These are phyloP conservation scores for Thalassiosira livingstoniorum DNA, from an alignment of 352 stramenopile genomes.

Conservation along the genomic window DNA sequence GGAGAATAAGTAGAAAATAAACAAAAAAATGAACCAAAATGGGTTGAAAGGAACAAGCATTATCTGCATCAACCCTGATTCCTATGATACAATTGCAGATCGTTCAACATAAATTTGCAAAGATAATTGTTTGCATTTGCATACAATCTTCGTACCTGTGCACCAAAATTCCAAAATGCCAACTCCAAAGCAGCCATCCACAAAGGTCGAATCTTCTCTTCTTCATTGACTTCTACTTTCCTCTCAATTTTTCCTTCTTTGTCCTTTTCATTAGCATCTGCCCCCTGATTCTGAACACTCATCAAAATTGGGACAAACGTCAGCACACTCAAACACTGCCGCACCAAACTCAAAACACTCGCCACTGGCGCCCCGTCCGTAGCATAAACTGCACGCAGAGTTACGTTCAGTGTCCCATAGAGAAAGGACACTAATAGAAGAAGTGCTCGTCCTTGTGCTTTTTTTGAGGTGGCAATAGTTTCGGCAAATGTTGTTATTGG, in stretches of 20 bases:
- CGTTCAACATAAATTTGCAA: too few species aligned
- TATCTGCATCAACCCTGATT: too few species aligned
- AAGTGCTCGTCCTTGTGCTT: slow-evolving; percentile 37
- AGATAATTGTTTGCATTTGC: too few species aligned
- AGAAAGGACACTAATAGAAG: slow-evolving; percentile 60
- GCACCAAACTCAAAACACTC: slow-evolving; percentile 46
- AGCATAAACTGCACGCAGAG: slow-evolving; percentile 56
- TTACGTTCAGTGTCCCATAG: slow-evolving; percentile 67
- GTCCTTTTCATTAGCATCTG: slow-evolving; percentile 8
- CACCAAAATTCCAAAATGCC: slow-evolving; percentile 74
- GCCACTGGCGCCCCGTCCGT: slow-evolving; percentile 43
- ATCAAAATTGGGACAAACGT: slow-evolving; percentile 62
- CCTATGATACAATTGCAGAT: too few species aligned
- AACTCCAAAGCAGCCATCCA: slow-evolving; percentile 66
- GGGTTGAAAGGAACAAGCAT: too few species aligned
- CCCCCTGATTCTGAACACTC: neutral
- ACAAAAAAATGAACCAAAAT: too few species aligned
- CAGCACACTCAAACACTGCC: slow-evolving; percentile 61
- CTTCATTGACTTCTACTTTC: neutral
- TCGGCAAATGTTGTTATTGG: neutral
- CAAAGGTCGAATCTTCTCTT: slow-evolving; percentile 32
- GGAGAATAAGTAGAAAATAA: too few species aligned
- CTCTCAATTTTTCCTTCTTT: neutral
- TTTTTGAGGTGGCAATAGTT: slow-evolving; percentile 18
- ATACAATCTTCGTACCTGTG: slow-evolving; percentile 48